A percentile compares a stretch with the other conserved stretches of the same genome.
phyloP scores from a whole-genome alignment of 2,329 filamentous ascomycete genomes.

The Colletotrichum nymphaeae region DNA sequence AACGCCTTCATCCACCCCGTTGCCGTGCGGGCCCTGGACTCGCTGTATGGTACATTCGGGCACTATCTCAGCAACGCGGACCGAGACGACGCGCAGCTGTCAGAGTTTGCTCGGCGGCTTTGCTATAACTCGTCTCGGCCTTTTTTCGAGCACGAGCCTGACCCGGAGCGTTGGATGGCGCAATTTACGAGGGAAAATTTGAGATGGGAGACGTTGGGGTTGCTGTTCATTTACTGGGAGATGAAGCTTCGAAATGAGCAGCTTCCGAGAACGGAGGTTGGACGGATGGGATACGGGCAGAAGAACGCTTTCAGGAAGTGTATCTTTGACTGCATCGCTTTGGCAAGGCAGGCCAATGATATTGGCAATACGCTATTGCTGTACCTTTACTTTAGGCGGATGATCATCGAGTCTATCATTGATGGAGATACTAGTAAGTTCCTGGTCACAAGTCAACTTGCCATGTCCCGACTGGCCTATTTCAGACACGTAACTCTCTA shows the following conservation, averaged over 20 bases:
- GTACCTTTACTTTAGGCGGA: slow-evolving; percentile 47
- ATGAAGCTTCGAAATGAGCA: slow-evolving; percentile 14
- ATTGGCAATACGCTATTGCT: slow-evolving; percentile 52
- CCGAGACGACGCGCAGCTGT: slow-evolving; percentile 10
- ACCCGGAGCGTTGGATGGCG: slow-evolving; percentile 21
- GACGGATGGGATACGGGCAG: neutral
- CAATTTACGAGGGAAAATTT: slow-evolving; percentile 19
- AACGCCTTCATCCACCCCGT: slow-evolving; percentile 39
- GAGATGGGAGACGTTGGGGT: slow-evolving; percentile 34
- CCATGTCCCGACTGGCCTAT: neutral
- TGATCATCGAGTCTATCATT: slow-evolving; percentile 50
- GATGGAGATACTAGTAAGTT: slow-evolving; percentile 53
- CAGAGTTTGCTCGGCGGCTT: slow-evolving; percentile 35
- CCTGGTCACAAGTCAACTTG: too few relatives aligned
- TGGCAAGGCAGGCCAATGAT: slow-evolving; percentile 40
- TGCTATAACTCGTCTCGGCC: slow-evolving; percentile 40
- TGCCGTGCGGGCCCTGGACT: slow-evolving; percentile 19
- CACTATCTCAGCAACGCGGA: slow-evolving; percentile 38
- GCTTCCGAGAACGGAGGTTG: neutral
- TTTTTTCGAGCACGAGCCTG: slow-evolving; percentile 28
- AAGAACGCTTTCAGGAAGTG: neutral
- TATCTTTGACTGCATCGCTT: slow-evolving; percentile 46
- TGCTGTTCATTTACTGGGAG: slow-evolving; percentile 36
- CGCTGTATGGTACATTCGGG: slow-evolving; percentile 37
- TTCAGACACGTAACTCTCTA: too few relatives aligned